Percentiles rank a stretch among this genome's conserved stretches.
phyloP scores from a whole-genome alignment of 2,329 filamentous ascomycete genomes.

The Aureobasidium melanogenum region DNA sequence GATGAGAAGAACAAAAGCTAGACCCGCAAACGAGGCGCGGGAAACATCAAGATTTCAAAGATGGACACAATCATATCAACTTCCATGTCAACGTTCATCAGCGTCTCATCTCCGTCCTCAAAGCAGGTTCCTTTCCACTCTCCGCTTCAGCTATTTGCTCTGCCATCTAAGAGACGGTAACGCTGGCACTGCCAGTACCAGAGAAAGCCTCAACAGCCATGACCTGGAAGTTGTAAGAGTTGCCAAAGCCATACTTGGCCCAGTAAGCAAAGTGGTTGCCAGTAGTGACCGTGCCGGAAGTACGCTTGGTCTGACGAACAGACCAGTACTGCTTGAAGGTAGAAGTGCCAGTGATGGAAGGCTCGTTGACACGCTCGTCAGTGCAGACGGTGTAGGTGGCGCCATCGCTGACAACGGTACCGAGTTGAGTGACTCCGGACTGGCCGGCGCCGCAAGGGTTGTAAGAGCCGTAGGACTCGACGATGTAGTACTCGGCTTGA shows the following conservation, averaged over 20 bases:
- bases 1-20: too few relatives aligned
- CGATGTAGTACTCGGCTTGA: neutral
- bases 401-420: conserved; percentile 30
- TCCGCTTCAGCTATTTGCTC: neutral
- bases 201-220: conserved; percentile 19
- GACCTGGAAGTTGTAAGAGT: conserved; percentile 25
- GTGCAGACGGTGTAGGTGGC: conserved; percentile 31
- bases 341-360: conserved; percentile 31
- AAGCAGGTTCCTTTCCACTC: neutral
- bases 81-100: too few relatives aligned
- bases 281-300: conserved; percentile 20
- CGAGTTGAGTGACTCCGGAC: conserved; percentile 17
- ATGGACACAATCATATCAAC: too few relatives aligned
- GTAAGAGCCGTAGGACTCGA: conserved; percentile 26
- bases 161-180: conserved; percentile 16
- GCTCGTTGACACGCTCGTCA: conserved; percentile 29
- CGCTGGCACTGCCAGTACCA: conserved; percentile 16
- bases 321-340: conserved; percentile 38
- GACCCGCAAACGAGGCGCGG: too few relatives aligned
- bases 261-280: conserved; percentile 23
- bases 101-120: neutral
- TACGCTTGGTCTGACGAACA: conserved; percentile 28
- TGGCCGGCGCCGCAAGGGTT: conserved; percentile 17
- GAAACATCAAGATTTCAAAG: too few relatives aligned
- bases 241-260: conserved; percentile 17